Conservation (phyloP, 139 green algal species). For the Nannochloris sp. region DNA sequence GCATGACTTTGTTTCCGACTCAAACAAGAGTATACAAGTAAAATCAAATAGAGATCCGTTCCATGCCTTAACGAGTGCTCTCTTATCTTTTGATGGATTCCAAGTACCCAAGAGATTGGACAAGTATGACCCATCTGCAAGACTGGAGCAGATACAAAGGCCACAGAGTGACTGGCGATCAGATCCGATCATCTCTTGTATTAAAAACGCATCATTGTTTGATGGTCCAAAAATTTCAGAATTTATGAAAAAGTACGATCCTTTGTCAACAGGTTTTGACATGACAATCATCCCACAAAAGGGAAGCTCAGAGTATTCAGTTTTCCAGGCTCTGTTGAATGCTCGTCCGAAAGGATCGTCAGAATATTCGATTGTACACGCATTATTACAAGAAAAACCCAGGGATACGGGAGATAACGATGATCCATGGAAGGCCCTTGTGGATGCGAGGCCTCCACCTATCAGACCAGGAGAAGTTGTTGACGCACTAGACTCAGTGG, state of each 20-base stretch:
- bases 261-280: too few relatives aligned
- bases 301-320: too few relatives aligned
- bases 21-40: too few relatives aligned
- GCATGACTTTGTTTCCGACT: too few relatives aligned
- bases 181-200: not conserved
- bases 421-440: not conserved
- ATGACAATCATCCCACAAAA: too few relatives aligned
- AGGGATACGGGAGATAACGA: not conserved
- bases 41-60: not conserved
- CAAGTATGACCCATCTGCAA: not conserved
- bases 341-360: not conserved
- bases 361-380: not conserved
- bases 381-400: not conserved
- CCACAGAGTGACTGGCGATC: not conserved
- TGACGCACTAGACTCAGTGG: too few relatives aligned
- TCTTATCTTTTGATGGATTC: not conserved
- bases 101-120: not conserved
- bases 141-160: not conserved
- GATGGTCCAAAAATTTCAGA: not conserved
- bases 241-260: conserved; percentile 1
- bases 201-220: not conserved
- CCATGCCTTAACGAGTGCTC: not conserved
- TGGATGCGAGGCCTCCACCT: not conserved
- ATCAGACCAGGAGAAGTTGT: not conserved
- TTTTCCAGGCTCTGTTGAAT: too few relatives aligned